phyloP scores from a whole-genome alignment of 2,329 filamentous ascomycete genomes.

The Verticillium tricorpus region DNA sequence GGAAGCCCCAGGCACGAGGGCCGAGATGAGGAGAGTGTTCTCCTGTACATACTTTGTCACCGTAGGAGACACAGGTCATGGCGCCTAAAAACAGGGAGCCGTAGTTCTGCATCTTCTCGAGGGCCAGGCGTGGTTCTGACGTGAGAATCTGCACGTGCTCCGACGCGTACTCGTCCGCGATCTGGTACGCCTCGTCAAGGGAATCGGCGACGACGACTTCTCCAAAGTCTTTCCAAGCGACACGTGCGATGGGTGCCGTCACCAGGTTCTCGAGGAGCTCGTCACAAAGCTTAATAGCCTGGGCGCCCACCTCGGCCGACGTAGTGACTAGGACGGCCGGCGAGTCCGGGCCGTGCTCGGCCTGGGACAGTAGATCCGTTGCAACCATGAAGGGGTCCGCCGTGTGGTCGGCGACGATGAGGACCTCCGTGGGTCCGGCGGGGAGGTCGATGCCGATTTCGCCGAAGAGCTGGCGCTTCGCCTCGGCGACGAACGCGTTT shows the following conservation, averaged over 20 bases:
- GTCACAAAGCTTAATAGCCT: slow-evolving; percentile 31
- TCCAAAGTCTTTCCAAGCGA: slow-evolving; percentile 40
- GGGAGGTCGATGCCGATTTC: slow-evolving; percentile 50
- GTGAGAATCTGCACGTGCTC: slow-evolving; percentile 51
- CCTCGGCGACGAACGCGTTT: slow-evolving; percentile 51
- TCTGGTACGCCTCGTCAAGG: slow-evolving; percentile 34
- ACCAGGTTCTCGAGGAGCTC: slow-evolving; percentile 33
- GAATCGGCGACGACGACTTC: slow-evolving; percentile 38
- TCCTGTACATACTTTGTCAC: slow-evolving; percentile 39
- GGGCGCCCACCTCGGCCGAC: slow-evolving; percentile 29
- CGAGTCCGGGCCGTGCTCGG: slow-evolving; percentile 47
- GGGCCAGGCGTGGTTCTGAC: slow-evolving; percentile 36
- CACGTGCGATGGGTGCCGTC: slow-evolving; percentile 36
- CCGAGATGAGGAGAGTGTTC: neutral
- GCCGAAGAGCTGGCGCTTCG: slow-evolving; percentile 49
- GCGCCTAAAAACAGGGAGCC: slow-evolving; percentile 46
- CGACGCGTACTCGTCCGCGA: slow-evolving; percentile 42
- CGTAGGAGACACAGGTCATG: slow-evolving; percentile 48
- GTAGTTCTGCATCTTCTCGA: slow-evolving; percentile 47
- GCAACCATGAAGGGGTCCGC: slow-evolving; percentile 41
- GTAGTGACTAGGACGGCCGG: slow-evolving; percentile 46
- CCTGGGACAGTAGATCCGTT: slow-evolving; percentile 42
- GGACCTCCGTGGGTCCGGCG: slow-evolving; percentile 48
- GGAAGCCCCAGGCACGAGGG: neutral
- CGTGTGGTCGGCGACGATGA: slow-evolving; percentile 42